These are phyloP conservation scores for Hypoxylon cercidicola DNA, from an alignment of 495 filamentous ascomycete species.

Conservation along the genomic window DNA sequence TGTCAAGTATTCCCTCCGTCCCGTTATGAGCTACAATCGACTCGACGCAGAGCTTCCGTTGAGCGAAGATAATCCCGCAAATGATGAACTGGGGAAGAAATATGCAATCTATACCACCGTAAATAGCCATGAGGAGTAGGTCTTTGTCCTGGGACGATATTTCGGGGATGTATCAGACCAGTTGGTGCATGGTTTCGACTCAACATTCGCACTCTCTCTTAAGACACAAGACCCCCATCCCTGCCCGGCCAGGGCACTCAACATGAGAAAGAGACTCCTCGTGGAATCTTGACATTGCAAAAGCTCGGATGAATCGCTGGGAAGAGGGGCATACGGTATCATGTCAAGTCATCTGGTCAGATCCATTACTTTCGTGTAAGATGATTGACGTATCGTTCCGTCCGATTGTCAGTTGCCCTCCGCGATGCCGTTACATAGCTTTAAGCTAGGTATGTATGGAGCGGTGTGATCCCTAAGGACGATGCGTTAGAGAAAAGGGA, in stretches of 20 bases:
- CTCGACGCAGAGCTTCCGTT: neutral
- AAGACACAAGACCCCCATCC: neutral
- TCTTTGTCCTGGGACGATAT: neutral
- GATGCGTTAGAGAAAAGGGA: slow-evolving; percentile 24
- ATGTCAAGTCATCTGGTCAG: neutral
- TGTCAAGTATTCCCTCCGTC: slow-evolving; percentile 16
- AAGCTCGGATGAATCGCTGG: slow-evolving; percentile 24
- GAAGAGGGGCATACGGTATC: slow-evolving; percentile 3
- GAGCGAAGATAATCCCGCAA: neutral
- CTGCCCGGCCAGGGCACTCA: neutral
- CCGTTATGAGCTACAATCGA: slow-evolving; percentile 1
- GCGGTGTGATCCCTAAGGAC: slow-evolving; percentile 10
- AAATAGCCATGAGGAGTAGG: neutral
- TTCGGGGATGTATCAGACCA: neutral
- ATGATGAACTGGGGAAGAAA: neutral
- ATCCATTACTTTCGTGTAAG: slow-evolving; percentile 10
- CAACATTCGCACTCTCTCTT: slow-evolving; percentile 3
- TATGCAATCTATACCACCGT: neutral
- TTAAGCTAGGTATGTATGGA: slow-evolving; percentile 41
- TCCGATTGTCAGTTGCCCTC: slow-evolving; percentile 29
- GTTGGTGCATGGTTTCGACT: neutral
- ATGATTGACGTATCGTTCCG: slow-evolving; percentile 34
- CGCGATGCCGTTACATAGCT: slow-evolving; percentile 26
- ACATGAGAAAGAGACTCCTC: neutral
- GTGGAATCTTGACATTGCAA: neutral